Percentiles rank a stretch among this genome's conserved stretches.
Conservation (phyloP, 768 basidiomycete genomes). For the Boletus tylopilopsis region DNA sequence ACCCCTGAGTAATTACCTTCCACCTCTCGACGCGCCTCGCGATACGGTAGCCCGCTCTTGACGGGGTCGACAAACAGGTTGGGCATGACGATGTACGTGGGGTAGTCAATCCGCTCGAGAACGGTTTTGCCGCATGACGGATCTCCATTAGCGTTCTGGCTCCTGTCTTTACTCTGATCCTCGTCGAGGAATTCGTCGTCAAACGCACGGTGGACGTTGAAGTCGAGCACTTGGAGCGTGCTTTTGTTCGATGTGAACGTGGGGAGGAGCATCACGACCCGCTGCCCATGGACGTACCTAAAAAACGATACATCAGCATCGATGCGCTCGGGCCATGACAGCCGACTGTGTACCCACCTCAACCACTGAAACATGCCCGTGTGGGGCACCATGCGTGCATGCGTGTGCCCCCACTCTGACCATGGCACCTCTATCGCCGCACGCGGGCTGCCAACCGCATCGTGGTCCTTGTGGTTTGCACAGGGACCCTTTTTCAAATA, state of each 20-base stretch:
- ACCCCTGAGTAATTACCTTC: slow-evolving; percentile 34
- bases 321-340: neutral
- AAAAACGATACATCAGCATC: neutral
- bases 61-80: slow-evolving; percentile 24
- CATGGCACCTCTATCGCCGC: slow-evolving; percentile 23
- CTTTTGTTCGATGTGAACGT: slow-evolving; percentile 3
- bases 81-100: slow-evolving; percentile 10
- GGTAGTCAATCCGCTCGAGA: slow-evolving; percentile 3
- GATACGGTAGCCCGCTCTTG: slow-evolving; percentile 32
- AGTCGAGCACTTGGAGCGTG: slow-evolving; percentile 28
- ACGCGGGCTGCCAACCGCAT: neutral
- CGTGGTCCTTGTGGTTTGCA: neutral
- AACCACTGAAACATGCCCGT: slow-evolving; percentile 37
- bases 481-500: slow-evolving; percentile 6
- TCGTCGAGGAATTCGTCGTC: neutral
- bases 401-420: slow-evolving; percentile 37
- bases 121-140: neutral
- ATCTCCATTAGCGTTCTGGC: neutral
- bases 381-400: slow-evolving; percentile 33
- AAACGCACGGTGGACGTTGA: slow-evolving; percentile 22
- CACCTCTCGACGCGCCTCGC: slow-evolving; percentile 19
- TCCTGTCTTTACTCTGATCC: neutral
- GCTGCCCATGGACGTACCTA: slow-evolving; percentile 43
- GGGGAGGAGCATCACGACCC: slow-evolving; percentile 31
- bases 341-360: slow-evolving; percentile 26